phyloP scores from a whole-genome alignment of 2,329 filamentous ascomycete species.

The Sarocladiaceae sp. region DNA sequence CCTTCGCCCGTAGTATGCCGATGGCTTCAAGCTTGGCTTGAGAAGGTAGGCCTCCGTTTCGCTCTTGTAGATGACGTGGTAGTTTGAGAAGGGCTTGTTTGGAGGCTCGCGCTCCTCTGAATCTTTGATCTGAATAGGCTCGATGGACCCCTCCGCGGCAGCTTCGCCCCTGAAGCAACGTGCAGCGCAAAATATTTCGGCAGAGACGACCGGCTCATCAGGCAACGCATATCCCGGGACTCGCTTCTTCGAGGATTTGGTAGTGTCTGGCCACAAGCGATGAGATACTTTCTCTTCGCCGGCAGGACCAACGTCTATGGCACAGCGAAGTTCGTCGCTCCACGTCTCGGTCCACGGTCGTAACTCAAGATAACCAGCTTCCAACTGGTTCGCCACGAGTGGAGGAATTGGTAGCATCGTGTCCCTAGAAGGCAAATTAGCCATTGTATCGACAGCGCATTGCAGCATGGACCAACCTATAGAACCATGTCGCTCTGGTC shows the following conservation, averaged over 20 bases:
- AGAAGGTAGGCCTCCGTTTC: conserved; percentile 74
- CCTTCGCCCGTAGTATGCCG: conserved; percentile 75
- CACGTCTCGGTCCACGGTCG: conserved; percentile 89
- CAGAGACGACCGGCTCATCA: conserved; percentile 39
- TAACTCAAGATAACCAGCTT: conserved; percentile 83
- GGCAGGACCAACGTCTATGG: conserved; percentile 80
- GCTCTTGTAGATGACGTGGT: conserved; percentile 85
- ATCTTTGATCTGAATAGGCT: conserved; percentile 25
- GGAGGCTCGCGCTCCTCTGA: conserved; percentile 34
- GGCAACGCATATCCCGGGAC: conserved; percentile 11
- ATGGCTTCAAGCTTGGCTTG: conserved; percentile 80
- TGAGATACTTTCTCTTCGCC: conserved; percentile 91
- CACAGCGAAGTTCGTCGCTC: conserved; percentile 85
- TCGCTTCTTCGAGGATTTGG: conserved; percentile 16
- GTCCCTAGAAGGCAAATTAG: too few species aligned
- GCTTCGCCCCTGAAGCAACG: conserved; percentile 57
- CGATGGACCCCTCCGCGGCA: conserved; percentile 48
- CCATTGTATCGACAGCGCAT: too few species aligned
- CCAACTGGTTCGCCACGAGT: conserved; percentile 83
- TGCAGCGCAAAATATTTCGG: conserved; percentile 55
- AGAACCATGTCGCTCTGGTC: conserved; percentile 91
- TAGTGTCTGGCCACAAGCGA: conserved; percentile 66
- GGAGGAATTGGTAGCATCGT: conserved; percentile 89
- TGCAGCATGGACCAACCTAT: conserved; percentile 59
- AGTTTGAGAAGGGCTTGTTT: conserved; percentile 62